Evolutionary conservation across 768 basidiomycete species (phyloP), one percentile per base, ranked within the genome.

Genomic region (Leccinum uliginosum): DNA sequence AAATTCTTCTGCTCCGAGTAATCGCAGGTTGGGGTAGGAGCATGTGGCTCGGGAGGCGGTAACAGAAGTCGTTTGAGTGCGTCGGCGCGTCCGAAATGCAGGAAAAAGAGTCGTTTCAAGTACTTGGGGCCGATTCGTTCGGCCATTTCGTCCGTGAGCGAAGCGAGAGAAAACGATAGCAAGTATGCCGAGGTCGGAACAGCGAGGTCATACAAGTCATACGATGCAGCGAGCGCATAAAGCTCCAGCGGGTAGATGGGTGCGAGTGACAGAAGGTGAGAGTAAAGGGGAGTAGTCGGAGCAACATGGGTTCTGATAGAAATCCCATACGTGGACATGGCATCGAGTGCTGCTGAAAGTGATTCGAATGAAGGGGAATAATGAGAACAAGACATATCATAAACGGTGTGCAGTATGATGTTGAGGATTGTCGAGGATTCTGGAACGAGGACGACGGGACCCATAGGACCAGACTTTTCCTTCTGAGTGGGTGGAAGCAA

Each of bases 31-130:
- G 77, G 64, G 0, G 83, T 90, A 15, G 90, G 86, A n/a, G 84
- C 75, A 66, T 92, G 90, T 3, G 86, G 84, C 54, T 83, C 82
- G 3, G 90, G 90, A 0, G 89, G 90, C 3, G 85, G 81, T 6
- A 87, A 76, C 14, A 93, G 75, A 21, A 91, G 80, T 30, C 88
- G 83, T 67, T 92, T 93, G 30, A 93, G 78, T 10, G 90, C 90
- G 58, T 93, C 91, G 3, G 83, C 77, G 27, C 91, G 86, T 10
- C 91, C 90, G 64, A 91, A 85, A 64, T 93, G 91, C 24, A 93
- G 75, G 68, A 89, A 91, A 71, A 93, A 91, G 27, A 93, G 77
- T 30, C 87, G 83, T 64, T 89, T 91, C 59, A 93, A 74, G 65
- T 93, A 93, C 21, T 83, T 72, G 3, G 91, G 80, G 8, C 90